Conservation (phyloP, 1,284 basidiomycete genomes). For the Moesziomyces antarcticus region DNA sequence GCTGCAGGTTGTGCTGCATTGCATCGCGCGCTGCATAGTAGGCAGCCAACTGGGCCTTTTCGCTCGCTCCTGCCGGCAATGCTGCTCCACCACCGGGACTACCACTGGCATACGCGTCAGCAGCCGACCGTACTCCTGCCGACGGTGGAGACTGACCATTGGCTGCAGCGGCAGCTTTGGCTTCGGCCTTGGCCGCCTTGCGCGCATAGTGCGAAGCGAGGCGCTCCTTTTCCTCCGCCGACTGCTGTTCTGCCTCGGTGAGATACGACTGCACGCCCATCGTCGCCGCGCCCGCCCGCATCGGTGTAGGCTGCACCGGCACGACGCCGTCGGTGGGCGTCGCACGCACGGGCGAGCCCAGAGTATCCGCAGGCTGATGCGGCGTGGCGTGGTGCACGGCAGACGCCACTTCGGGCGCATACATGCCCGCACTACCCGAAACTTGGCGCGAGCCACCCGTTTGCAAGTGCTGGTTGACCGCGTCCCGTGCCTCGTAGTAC, state of each 20-base stretch:
- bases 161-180: conserved; percentile 18
- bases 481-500: conserved; percentile 58
- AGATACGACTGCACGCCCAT: conserved; percentile 25
- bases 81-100: not conserved
- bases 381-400: conserved; percentile 39
- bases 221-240: conserved; percentile 40
- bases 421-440: conserved; percentile 8
- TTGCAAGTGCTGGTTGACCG: conserved; percentile 40
- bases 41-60: conserved; percentile 46
- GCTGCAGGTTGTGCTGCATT: conserved; percentile 20
- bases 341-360: conserved; percentile 13
- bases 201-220: conserved; percentile 45
- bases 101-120: not conserved
- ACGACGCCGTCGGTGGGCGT: not conserved
- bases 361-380: conserved; percentile 33
- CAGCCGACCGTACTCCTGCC: too few species aligned
- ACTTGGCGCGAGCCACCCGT: not conserved
- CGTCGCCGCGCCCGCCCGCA: not conserved
- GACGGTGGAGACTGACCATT: not conserved
- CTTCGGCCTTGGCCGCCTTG: conserved; percentile 37
- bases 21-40: conserved; percentile 48
- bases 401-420: conserved; percentile 33
- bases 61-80: conserved; percentile 10
- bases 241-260: conserved; percentile 42
- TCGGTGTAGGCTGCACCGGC: conserved; percentile 1